Percentiles rank a stretch among this genome's conserved stretches.
phyloP scores from a whole-genome alignment of 139 green algal species.

The Picochlorum costavermella region DNA sequence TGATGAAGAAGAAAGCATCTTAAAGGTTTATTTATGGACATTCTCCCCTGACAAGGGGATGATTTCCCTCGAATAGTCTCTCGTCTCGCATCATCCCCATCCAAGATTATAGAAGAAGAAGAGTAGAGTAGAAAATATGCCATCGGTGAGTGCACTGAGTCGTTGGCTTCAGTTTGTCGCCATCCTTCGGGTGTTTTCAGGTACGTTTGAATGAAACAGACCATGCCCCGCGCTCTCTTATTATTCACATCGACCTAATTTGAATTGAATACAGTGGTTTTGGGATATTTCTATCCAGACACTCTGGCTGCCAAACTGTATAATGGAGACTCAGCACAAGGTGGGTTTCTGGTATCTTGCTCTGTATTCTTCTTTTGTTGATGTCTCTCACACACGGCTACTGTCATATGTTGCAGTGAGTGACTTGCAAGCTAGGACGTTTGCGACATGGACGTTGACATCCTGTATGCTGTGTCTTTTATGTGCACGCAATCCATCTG shows the following conservation, averaged over 20 bases:
- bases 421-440: slow-evolving; percentile 65
- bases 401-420: slow-evolving; percentile 53
- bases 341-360: neutral
- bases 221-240: neutral
- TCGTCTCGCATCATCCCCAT: too few species aligned
- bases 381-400: too few species aligned
- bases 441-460: slow-evolving; percentile 71
- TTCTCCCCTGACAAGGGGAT: too few species aligned
- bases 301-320: slow-evolving; percentile 67
- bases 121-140: neutral
- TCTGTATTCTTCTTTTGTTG: too few species aligned
- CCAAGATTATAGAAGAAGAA: too few species aligned
- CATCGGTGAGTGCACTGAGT: slow-evolving; percentile 35
- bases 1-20: too few species aligned
- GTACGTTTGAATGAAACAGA: slow-evolving; percentile 20
- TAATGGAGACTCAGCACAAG: slow-evolving; percentile 44
- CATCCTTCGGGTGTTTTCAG: slow-evolving; percentile 58
- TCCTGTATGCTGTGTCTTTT: slow-evolving; percentile 73
- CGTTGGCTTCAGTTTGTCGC: slow-evolving; percentile 72
- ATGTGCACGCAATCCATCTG: slow-evolving; percentile 60
- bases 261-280: slow-evolving; percentile 46
- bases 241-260: neutral
- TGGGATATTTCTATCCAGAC: slow-evolving; percentile 51
- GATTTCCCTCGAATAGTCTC: too few species aligned
- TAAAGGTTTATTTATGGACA: too few species aligned